phyloP scores from a whole-genome alignment of 495 filamentous ascomycete species.

The Daldinia concentrica region DNA sequence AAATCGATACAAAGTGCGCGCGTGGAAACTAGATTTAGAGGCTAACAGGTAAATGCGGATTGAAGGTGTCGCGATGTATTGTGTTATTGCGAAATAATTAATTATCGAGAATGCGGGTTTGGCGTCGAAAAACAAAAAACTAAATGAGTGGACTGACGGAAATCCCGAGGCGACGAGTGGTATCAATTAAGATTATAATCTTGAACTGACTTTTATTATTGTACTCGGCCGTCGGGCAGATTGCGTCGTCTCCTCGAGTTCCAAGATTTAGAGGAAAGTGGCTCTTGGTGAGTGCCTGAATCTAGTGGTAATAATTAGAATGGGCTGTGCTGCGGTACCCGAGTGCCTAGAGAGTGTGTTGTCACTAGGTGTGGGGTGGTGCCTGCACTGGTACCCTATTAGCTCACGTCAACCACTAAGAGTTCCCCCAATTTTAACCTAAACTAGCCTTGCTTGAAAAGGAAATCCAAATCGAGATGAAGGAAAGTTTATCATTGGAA shows the following conservation, averaged over 20 bases:
- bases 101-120: conserved; percentile 8
- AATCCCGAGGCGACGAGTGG: conserved; percentile 12
- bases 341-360: conserved; percentile 31
- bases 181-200: conserved; percentile 21
- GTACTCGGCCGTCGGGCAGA: conserved; percentile 13
- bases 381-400: conserved; percentile 41
- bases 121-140: conserved; percentile 27
- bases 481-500: conserved; percentile 13
- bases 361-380: conserved; percentile 36
- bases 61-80: conserved; percentile 31
- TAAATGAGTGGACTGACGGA: conserved; percentile 36
- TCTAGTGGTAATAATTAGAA: conserved; percentile 26
- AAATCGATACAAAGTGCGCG: conserved; percentile 4
- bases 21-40: conserved; percentile 4
- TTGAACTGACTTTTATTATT: conserved; percentile 23
- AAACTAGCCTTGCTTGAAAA: conserved; percentile 24
- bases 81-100: conserved; percentile 1
- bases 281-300: conserved; percentile 13
- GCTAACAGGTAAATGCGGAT: neutral
- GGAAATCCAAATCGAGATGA: conserved; percentile 28
- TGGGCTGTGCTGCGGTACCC: conserved; percentile 30
- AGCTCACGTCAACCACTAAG: conserved; percentile 27
- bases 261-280: conserved; percentile 29
- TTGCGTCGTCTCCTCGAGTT: conserved; percentile 29
- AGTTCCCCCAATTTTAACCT: conserved; percentile 38